phyloP scores from a whole-genome alignment of 23 red algal genomes.

The Gracilaria caudata region DNA sequence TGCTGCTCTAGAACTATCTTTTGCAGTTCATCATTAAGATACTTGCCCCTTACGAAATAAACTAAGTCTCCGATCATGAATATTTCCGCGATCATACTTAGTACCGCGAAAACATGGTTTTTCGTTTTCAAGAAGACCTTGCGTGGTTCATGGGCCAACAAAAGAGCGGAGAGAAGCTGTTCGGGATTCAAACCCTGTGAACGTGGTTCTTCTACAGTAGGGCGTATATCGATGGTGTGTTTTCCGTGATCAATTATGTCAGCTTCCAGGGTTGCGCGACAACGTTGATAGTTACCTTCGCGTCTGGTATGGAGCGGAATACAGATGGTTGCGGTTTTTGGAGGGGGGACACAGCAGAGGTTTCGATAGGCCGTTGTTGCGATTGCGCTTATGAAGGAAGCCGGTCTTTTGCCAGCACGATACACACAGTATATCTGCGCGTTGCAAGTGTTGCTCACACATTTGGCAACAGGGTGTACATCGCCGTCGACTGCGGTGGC shows the following conservation, averaged over 20 bases:
- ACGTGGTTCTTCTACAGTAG: not conserved
- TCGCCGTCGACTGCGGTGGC: not conserved
- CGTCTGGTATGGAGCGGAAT: not conserved
- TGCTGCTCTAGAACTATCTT: not conserved
- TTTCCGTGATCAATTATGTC: not conserved
- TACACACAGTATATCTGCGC: not conserved
- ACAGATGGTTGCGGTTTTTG: not conserved
- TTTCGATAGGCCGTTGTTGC: not conserved
- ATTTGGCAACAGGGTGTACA: not conserved
- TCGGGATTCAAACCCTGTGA: not conserved
- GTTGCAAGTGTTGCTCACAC: not conserved
- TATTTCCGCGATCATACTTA: not conserved
- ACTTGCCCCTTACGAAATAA: not conserved
- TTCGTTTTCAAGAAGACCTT: not conserved
- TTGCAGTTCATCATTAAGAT: not conserved
- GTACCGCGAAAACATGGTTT: not conserved
- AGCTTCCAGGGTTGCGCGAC: not conserved
- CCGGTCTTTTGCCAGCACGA: not conserved
- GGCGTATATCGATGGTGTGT: not conserved
- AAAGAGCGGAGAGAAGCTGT: not conserved
- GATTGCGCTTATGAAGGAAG: not conserved
- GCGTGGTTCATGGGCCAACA: not conserved
- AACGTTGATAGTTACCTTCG: not conserved
- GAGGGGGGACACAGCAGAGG: not conserved
- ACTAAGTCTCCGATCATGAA: not conserved